Evolutionary conservation across 148 eudicot genomes (phyloP).

Genomic region (Hydrangea macrophylla): DNA sequence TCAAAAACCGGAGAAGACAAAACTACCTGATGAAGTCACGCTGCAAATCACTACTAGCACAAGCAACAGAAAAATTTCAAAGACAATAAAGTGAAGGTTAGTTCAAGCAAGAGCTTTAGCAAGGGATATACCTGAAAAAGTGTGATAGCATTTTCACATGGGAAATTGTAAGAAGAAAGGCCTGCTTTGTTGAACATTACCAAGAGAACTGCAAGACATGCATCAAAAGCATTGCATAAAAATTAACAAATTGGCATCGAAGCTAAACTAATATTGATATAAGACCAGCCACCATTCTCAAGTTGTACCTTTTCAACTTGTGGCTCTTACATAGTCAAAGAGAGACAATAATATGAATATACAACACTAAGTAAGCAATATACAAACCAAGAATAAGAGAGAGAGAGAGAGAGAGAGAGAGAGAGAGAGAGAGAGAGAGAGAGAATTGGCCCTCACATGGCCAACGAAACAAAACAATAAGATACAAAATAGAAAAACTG

Average conservation of each 20-base stretch:
- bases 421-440: too few relatives aligned
- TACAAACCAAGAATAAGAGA: too few relatives aligned
- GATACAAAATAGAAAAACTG: too few relatives aligned
- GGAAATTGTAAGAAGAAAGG: conserved; percentile 69
- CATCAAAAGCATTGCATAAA: neutral
- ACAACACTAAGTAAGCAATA: too few relatives aligned
- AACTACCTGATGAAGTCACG: neutral
- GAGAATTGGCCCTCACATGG: too few relatives aligned
- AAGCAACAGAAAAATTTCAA: neutral
- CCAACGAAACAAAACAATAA: too few relatives aligned
- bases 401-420: too few relatives aligned
- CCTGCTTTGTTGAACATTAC: conserved; percentile 81
- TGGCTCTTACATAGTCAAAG: too few relatives aligned
- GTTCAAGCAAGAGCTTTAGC: conserved; percentile 2
- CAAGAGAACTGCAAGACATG: conserved; percentile 55
- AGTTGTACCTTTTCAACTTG: neutral
- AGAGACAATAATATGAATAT: too few relatives aligned
- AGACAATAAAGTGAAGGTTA: neutral
- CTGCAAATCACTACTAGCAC: neutral
- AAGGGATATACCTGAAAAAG: conserved; percentile 57
- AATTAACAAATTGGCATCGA: neutral
- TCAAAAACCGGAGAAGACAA: neutral
- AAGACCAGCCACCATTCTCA: neutral
- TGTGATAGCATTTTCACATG: conserved; percentile 75
- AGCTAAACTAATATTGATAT: neutral